A percentile compares a stretch with the other conserved stretches of the same genome.
Evolutionary conservation across 225 moss, liverwort and hornwort genomes (phyloP).

Genomic region (Neckera pumila): DNA sequence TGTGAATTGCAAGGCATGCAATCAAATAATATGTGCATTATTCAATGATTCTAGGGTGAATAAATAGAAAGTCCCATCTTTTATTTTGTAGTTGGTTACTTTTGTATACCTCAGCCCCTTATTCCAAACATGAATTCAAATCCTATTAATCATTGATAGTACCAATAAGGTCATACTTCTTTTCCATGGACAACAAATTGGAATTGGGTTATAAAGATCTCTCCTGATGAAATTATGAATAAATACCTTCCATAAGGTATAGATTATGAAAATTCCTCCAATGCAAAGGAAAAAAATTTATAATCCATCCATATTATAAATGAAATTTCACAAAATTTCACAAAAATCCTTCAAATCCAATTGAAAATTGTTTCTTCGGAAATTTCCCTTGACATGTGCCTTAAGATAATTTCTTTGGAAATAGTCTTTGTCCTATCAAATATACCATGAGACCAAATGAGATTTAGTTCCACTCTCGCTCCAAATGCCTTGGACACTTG

Average conservation of each 20-base stretch:
- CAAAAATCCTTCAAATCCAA: neutral
- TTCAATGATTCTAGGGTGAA: accelerated
- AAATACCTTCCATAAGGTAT: neutral
- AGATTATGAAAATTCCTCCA: neutral
- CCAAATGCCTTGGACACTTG: neutral
- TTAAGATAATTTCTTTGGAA: neutral
- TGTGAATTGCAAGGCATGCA: neutral
- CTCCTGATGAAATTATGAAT: neutral
- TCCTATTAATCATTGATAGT: too few species aligned
- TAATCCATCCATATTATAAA: neutral
- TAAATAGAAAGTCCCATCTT: neutral
- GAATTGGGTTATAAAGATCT: neutral
- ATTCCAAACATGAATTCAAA: neutral
- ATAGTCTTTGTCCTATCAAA: too few species aligned
- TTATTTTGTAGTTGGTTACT: neutral
- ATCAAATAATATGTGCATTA: accelerated
- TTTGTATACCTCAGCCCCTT: neutral
- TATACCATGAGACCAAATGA: neutral
- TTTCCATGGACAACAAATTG: too few species aligned
- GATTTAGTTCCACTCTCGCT: accelerated
- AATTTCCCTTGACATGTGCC: neutral
- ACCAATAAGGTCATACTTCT: too few species aligned
- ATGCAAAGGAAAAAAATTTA: neutral
- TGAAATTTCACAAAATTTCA: neutral
- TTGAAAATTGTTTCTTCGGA: neutral